Base-by-base conservation (phyloP, 768 basidiomycete genomes). In the Inosperma sp. region DNA sequence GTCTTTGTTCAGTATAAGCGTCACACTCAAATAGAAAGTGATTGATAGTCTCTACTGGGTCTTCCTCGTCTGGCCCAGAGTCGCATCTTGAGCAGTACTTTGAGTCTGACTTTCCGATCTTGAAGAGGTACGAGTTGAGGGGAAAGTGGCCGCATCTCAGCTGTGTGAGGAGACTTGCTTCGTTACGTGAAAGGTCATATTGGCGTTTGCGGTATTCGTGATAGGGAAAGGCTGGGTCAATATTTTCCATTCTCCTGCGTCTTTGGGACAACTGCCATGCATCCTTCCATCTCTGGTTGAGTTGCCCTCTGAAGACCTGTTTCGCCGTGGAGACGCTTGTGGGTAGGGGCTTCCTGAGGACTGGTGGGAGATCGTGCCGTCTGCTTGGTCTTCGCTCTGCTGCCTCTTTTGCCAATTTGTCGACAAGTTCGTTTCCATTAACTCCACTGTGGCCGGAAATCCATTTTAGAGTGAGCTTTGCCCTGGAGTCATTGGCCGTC, bases 61-160 rank as follows among this genome's bases (percentile, higher is more conserved):
- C 14, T 13, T 14, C 5, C 43, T 29, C 7, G 43, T 30, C 3
- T 23, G 21, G 14, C n/a, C n/a, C n/a, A n/a, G n/a, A n/a, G n/a
- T n/a, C n/a, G n/a, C n/a, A n/a, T n/a, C n/a, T n/a, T n/a, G n/a
- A n/a, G n/a, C 42, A 43, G 2, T 14, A 5, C 0, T 10, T 10
- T 5, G 42, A 29, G 25, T 43, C 42, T 17, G 26, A 5, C 21
- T 29, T 42, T 1, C 10, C 4, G 4, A 44, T 44, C 9, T 9
- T 13, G 34, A 5, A 26, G 7, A 48, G 47, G 34, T 26, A 37
- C 4, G 12, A 7, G 35, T 68, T 65, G 3, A 67, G 61, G 0
- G 64, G 60, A 26, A 59, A 40, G 42, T 70, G 68, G 0, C 62
- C 58, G 29, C 65, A 63, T 17, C 65, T 49, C 0, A 70, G 36